A percentile compares a stretch with the other conserved stretches of the same genome.
Conservation (phyloP, 768 basidiomycete species). For the Floccularia luteovirens region DNA sequence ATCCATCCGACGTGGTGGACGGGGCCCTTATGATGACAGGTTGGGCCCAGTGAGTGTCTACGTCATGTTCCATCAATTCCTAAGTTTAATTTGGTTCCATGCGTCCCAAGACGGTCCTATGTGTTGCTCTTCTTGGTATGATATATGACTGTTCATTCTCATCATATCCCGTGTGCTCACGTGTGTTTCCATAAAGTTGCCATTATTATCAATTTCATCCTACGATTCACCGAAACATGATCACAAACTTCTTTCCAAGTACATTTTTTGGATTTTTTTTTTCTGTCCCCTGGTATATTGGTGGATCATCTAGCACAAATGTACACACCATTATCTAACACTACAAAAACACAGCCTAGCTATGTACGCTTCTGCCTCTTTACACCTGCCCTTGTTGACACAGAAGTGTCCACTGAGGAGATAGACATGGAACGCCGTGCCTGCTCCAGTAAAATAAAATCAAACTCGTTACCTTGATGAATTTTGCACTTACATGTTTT, state of each 20-base stretch:
- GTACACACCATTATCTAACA: constrained; percentile 1
- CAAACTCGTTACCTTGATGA: constrained; percentile 3
- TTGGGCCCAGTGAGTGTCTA: constrained; percentile 76
- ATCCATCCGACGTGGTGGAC: constrained; percentile 84
- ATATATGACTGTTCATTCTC: constrained; percentile 10
- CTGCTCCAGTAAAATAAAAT: constrained; percentile 17
- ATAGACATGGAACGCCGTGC: constrained; percentile 62
- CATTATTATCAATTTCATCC: constrained; percentile 76
- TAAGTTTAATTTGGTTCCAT: constrained; percentile 7
- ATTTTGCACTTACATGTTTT: constrained; percentile 43
- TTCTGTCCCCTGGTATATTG: neutral
- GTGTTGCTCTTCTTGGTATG: constrained; percentile 70
- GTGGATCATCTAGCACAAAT: neutral
- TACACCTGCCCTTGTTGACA: constrained; percentile 38
- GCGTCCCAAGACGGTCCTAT: constrained; percentile 62
- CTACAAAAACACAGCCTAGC: constrained; percentile 8
- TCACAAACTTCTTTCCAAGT: neutral
- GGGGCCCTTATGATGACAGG: constrained; percentile 95
- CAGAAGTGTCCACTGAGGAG: constrained; percentile 67
- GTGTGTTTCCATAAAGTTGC: constrained; percentile 45
- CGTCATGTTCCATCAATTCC: constrained; percentile 6
- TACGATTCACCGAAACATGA: constrained; percentile 58
- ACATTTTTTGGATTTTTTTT: neutral
- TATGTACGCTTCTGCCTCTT: constrained; percentile 54
- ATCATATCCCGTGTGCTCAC: neutral